These are phyloP conservation scores for Chaetomium olivaceum DNA, from an alignment of 2,329 filamentous ascomycete species.

Conservation along the genomic window DNA sequence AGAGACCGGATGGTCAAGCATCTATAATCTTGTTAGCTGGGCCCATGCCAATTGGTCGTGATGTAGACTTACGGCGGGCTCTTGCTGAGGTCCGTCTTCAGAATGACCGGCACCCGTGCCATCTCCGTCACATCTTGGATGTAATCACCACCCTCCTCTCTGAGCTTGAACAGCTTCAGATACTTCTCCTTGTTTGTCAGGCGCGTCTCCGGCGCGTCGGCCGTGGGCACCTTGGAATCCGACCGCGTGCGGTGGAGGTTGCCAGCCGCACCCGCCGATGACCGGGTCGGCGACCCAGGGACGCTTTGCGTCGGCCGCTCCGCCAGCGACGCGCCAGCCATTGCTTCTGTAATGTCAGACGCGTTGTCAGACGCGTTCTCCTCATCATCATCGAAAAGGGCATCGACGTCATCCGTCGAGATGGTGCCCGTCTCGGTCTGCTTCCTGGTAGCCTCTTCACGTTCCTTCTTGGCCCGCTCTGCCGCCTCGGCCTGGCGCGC, in stretches of 20 bases:
- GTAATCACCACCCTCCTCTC: constrained; percentile 91
- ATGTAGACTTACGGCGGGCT: constrained; percentile 87
- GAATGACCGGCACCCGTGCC: constrained; percentile 93
- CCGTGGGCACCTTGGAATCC: constrained; percentile 82
- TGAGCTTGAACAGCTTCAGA: constrained; percentile 80
- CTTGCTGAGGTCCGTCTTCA: constrained; percentile 98
- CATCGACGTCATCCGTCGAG: constrained; percentile 88
- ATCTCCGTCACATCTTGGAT: constrained; percentile 99
- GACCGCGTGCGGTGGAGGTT: constrained; percentile 85
- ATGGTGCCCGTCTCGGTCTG: constrained; percentile 95
- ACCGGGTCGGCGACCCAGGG: constrained; percentile 83
- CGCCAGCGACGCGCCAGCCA: constrained; percentile 83
- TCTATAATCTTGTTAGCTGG: constrained; percentile 51
- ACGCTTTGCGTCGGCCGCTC: constrained; percentile 95
- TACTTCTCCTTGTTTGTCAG: constrained; percentile 96
- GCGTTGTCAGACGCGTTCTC: constrained; percentile 83
- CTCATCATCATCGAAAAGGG: constrained; percentile 92
- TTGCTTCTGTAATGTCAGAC: constrained; percentile 85
- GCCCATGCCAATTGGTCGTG: not conserved
- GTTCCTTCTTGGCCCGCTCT: constrained; percentile 77
- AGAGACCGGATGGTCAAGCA: constrained; percentile 82
- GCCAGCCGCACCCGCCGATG: constrained; percentile 64
- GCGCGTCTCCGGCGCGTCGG: constrained; percentile 74
- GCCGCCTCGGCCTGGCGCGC: constrained; percentile 80
- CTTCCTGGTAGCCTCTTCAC: constrained; percentile 86